Percentiles rank a stretch among this genome's conserved stretches.
These are phyloP conservation scores for Penium margaritaceum DNA, from an alignment of 139 green algal genomes.

Conservation along the genomic window DNA sequence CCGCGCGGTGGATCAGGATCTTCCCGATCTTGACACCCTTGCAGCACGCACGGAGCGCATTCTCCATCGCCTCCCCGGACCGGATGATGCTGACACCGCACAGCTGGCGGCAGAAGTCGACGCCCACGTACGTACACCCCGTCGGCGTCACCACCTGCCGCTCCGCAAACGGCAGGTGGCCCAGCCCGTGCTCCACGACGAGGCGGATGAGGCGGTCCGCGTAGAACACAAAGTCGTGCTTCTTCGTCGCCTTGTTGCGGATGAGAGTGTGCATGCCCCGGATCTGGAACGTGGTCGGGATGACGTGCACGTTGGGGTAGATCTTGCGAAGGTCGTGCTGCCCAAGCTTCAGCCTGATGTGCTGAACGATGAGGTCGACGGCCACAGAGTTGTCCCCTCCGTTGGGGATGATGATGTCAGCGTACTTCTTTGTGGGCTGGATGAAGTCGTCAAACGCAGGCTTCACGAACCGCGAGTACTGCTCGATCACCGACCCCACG, in stretches of 20 bases:
- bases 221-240: conserved; percentile 93
- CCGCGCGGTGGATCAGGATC: conserved; percentile 75
- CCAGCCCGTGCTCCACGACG: conserved; percentile 55
- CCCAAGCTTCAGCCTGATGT: conserved; percentile 87
- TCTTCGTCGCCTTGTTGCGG: conserved; percentile 65
- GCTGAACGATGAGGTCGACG: conserved; percentile 92
- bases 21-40: conserved; percentile 98
- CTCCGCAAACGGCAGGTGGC: conserved; percentile 85
- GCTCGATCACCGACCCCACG: conserved; percentile 16
- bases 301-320: conserved; percentile 80
- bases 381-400: conserved; percentile 61
- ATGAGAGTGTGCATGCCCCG: conserved; percentile 96
- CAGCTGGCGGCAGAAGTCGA: too few species aligned
- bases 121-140: too few species aligned
- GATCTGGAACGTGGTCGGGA: conserved; percentile 80
- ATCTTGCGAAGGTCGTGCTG: conserved; percentile 84
- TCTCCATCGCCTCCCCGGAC: conserved; percentile 91
- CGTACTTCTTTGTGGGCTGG: conserved; percentile 64
- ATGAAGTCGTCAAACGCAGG: conserved; percentile 85
- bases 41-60: conserved; percentile 87
- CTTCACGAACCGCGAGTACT: conserved; percentile 58
- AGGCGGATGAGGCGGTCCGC: conserved; percentile 74
- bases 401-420: conserved; percentile 91
- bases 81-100: too few species aligned
- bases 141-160: conserved; percentile 79